Base-by-base conservation (phyloP, 116 monocot genomes). In the Zostera marina region DNA sequence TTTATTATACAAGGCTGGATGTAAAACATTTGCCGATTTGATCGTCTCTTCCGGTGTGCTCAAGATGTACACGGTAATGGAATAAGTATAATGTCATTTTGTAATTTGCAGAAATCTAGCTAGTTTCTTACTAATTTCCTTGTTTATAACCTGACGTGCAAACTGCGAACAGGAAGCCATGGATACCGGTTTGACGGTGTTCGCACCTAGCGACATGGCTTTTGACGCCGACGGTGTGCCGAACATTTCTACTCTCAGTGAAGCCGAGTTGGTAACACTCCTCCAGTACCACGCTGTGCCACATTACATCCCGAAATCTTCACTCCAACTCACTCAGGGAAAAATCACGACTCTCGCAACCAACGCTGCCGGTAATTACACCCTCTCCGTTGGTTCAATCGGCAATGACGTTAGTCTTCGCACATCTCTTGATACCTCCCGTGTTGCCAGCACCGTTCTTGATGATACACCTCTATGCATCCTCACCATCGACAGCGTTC, bases 141-240 rank as follows among this genome's bases (percentile, higher is more conserved):
- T 26, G 26, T 32, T 1, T 32, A 1, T 5, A 5, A 32, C 32
- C 5, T 32, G 32, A 32, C 32, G 32, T 32, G 1, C 16, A 5
- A 5, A 11, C 66, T n/a, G 42, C 16, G 11, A 5, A 11, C 66
- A 84, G 70, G 25, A 63, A 1, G 72, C 78, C 13, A 73, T 73
- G 85, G 81, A 63, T 32, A 84, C 72, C 47, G 91, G 85, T 20
- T 64, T 91, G 55, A 91, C 85, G 13, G 56, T 91, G 5, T 77
- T 91, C 59, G 91, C 91, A 2, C 85, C 85, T 24, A 79, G 74
- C 70, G 91, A 91, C 67, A 79, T 77, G 55, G 91, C 91, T 0
- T 91, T 91, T 61, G 67, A 74, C 16, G 81, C 79, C 8, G 62
- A 58, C 13, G 79, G 68, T 8, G 81, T 72, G 7, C 81, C 85